phyloP scores from a whole-genome alignment of 2,329 filamentous ascomycete genomes.

The Pseudovirgaria hyperparasitica region DNA sequence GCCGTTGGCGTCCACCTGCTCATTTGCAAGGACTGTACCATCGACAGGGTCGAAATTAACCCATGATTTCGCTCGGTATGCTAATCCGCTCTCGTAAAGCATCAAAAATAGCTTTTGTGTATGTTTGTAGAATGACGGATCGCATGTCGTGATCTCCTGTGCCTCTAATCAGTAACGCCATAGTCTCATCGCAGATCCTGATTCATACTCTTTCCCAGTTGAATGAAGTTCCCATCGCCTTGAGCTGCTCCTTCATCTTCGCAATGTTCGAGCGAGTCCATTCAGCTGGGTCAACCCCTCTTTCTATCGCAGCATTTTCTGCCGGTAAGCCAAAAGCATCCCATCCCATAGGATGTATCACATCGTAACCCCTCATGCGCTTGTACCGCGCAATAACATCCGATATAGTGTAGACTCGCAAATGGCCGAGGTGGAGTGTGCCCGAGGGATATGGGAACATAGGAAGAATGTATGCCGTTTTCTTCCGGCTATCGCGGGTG shows the following conservation, averaged over 20 bases:
- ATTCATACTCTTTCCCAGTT: slow-evolving; percentile 64
- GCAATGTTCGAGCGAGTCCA: slow-evolving; percentile 76
- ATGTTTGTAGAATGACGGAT: slow-evolving; percentile 77
- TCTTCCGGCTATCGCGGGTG: slow-evolving; percentile 10
- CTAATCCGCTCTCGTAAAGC: slow-evolving; percentile 60
- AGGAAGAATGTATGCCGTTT: slow-evolving; percentile 56
- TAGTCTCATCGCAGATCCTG: neutral
- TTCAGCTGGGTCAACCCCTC: slow-evolving; percentile 59
- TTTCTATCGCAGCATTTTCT: slow-evolving; percentile 81
- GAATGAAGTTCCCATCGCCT: slow-evolving; percentile 68
- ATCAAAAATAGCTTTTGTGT: slow-evolving; percentile 77
- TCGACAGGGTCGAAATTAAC: slow-evolving; percentile 90
- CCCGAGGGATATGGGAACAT: slow-evolving; percentile 95
- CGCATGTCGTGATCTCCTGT: slow-evolving; percentile 69
- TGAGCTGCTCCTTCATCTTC: slow-evolving; percentile 73
- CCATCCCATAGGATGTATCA: slow-evolving; percentile 88
- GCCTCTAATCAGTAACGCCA: slow-evolving; percentile 1
- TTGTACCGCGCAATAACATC: slow-evolving; percentile 72
- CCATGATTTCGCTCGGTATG: slow-evolving; percentile 69
- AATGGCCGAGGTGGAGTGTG: slow-evolving; percentile 71
- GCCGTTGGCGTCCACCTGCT: slow-evolving; percentile 81
- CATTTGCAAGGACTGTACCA: slow-evolving; percentile 80
- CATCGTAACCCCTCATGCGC: slow-evolving; percentile 58
- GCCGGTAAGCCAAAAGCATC: slow-evolving; percentile 85
- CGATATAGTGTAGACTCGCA: slow-evolving; percentile 82